Evolutionary conservation across 257 asterid species (phyloP).

Genomic region (Penstemon barbatus): DNA sequence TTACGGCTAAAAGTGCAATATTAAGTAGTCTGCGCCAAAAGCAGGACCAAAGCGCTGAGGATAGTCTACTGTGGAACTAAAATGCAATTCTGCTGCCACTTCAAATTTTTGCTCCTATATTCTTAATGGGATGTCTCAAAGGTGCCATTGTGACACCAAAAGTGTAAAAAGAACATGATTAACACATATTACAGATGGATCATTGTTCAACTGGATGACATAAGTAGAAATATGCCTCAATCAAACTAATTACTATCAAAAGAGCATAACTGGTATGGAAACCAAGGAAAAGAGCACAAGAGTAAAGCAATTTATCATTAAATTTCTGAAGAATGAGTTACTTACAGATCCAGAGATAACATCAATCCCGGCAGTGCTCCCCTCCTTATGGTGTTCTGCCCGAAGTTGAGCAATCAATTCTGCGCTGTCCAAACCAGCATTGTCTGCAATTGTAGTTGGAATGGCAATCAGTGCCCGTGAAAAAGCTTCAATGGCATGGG

Average conservation of each 20-base stretch:
- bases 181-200: too few species aligned
- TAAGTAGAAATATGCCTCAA: background rate
- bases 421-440: conserved; percentile 89
- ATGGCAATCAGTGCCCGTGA: conserved; percentile 79
- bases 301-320: background rate
- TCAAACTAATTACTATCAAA: background rate
- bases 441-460: conserved; percentile 89
- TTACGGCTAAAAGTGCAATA: too few species aligned
- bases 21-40: too few species aligned
- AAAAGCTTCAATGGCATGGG: conserved; percentile 93
- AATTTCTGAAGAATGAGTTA: conserved; percentile 1
- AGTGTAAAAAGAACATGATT: too few species aligned
- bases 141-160: too few species aligned
- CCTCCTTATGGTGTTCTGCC: conserved; percentile 88
- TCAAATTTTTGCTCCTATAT: too few species aligned
- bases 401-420: conserved; percentile 87
- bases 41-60: too few species aligned
- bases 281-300: conserved; percentile 8
- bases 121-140: too few species aligned
- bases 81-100: too few species aligned
- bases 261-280: background rate
- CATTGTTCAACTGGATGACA: too few species aligned
- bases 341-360: conserved; percentile 88
- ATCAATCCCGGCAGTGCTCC: conserved; percentile 74
- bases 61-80: too few species aligned